These are phyloP conservation scores for Moricandia moricandioides DNA, from an alignment of 345 rosid genomes.

Conservation along the genomic window DNA sequence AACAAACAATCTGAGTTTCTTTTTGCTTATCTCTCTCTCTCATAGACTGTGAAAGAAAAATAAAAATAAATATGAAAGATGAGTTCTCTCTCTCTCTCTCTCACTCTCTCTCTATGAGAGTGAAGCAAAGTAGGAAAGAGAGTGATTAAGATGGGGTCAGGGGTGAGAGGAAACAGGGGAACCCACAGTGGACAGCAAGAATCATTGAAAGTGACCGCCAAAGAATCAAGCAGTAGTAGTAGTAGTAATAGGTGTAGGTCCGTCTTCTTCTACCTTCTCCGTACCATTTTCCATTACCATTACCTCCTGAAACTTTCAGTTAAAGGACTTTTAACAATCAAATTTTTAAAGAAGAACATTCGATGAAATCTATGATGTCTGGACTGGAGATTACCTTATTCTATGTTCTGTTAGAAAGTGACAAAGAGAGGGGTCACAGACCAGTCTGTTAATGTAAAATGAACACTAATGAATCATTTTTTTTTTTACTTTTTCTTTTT, in stretches of 20 bases:
- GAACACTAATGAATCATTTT: constrained; percentile 8
- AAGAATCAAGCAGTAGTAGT: constrained; percentile 63
- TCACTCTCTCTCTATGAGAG: constrained; percentile 8
- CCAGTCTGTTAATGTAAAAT: not conserved
- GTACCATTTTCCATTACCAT: constrained; percentile 36
- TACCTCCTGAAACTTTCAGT: not conserved
- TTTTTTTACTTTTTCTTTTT: not conserved
- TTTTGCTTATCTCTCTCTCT: constrained; percentile 2
- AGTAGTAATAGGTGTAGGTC: constrained; percentile 36
- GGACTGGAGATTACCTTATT: constrained; percentile 1
- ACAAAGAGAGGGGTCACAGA: constrained; percentile 28
- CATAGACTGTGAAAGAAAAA: constrained; percentile 9
- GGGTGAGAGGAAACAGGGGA: constrained; percentile 47
- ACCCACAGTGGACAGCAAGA: constrained; percentile 44
- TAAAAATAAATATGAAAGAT: constrained; percentile 22
- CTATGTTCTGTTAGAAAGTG: constrained; percentile 30
- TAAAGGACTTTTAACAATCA: not conserved
- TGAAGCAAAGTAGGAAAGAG: constrained; percentile 34
- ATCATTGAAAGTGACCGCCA: constrained; percentile 84
- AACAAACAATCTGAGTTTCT: constrained; percentile 1
- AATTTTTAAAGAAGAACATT: constrained; percentile 2
- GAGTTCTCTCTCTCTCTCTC: constrained; percentile 23
- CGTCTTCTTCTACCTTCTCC: constrained; percentile 56
- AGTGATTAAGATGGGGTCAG: constrained; percentile 54
- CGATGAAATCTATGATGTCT: constrained; percentile 41